Conservation (phyloP, 805 yeast species). For the Komagataella pastoris region DNA sequence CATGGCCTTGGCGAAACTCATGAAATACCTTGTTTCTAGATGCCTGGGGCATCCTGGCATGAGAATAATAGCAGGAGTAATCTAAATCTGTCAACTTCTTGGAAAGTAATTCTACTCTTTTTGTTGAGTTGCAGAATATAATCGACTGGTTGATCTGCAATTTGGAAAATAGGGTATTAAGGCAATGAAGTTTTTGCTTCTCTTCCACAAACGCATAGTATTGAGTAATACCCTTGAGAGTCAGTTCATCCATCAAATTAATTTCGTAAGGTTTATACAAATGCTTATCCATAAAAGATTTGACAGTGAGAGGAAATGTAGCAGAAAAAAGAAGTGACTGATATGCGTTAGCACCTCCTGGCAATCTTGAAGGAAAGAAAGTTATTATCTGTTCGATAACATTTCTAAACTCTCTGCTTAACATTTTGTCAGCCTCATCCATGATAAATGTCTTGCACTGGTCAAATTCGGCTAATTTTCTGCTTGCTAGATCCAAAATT, state of each 20-base stretch:
- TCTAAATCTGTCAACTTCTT: slow-evolving; percentile 94
- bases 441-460: slow-evolving; percentile 81
- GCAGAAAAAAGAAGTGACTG: slow-evolving; percentile 90
- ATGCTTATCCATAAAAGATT: slow-evolving; percentile 84
- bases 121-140: slow-evolving; percentile 93
- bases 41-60: slow-evolving; percentile 94
- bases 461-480: slow-evolving; percentile 76
- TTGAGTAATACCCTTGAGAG: slow-evolving; percentile 92
- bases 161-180: slow-evolving; percentile 88
- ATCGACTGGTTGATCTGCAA: slow-evolving; percentile 93
- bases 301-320: slow-evolving; percentile 91
- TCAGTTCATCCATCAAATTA: slow-evolving; percentile 94
- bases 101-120: slow-evolving; percentile 89
- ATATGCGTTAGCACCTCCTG: slow-evolving; percentile 28
- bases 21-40: slow-evolving; percentile 97
- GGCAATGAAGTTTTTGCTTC: slow-evolving; percentile 88
- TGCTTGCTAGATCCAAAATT: slow-evolving; percentile 84
- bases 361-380: slow-evolving; percentile 50
- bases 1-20: slow-evolving; percentile 96
- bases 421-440: slow-evolving; percentile 99
- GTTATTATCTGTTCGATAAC: slow-evolving; percentile 77
- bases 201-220: slow-evolving; percentile 98
- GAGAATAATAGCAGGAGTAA: slow-evolving; percentile 92
- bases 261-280: slow-evolving; percentile 88
- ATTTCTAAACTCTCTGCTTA: slow-evolving; percentile 77